A percentile compares a stretch with the other conserved stretches of the same genome.
Conservation (phyloP, 306 rosid species). For the Vicia sativa region DNA sequence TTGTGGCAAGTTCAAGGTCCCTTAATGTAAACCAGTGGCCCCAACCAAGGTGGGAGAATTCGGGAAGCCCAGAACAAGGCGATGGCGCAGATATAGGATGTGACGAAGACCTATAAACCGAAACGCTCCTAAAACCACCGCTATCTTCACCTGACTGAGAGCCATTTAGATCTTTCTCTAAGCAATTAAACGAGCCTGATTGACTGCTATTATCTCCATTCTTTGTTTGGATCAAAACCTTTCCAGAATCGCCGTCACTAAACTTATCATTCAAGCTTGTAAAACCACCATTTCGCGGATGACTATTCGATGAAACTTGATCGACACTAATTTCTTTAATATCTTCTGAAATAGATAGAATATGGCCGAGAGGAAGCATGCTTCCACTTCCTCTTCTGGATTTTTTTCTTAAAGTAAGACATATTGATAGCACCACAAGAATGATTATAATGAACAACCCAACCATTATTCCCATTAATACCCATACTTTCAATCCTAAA, state of each 20-base stretch:
- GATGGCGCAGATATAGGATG: slow-evolving; percentile 57
- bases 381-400: slow-evolving; percentile 50
- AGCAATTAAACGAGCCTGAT: slow-evolving; percentile 62
- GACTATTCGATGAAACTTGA: slow-evolving; percentile 62
- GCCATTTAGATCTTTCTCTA: slow-evolving; percentile 58
- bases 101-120: slow-evolving; percentile 51
- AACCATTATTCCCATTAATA: slow-evolving; percentile 63
- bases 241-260: slow-evolving; percentile 59
- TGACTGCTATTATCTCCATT: slow-evolving; percentile 63
- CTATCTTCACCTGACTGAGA: slow-evolving; percentile 66
- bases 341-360: slow-evolving; percentile 66
- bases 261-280: slow-evolving; percentile 53
- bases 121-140: slow-evolving; percentile 39
- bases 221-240: slow-evolving; percentile 58
- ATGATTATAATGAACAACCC: slow-evolving; percentile 66
- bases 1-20: slow-evolving; percentile 83
- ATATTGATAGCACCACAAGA: slow-evolving; percentile 66
- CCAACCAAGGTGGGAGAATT: slow-evolving; percentile 66
- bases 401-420: slow-evolving; percentile 68
- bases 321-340: slow-evolving; percentile 79
- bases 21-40: slow-evolving; percentile 91
- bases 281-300: slow-evolving; percentile 44
- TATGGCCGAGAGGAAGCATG: slow-evolving; percentile 57
- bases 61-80: slow-evolving; percentile 75
- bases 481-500: slow-evolving; percentile 85